These are phyloP conservation scores for Fraxinus greggii DNA, from an alignment of 305 asterid genomes.

Conservation along the genomic window DNA sequence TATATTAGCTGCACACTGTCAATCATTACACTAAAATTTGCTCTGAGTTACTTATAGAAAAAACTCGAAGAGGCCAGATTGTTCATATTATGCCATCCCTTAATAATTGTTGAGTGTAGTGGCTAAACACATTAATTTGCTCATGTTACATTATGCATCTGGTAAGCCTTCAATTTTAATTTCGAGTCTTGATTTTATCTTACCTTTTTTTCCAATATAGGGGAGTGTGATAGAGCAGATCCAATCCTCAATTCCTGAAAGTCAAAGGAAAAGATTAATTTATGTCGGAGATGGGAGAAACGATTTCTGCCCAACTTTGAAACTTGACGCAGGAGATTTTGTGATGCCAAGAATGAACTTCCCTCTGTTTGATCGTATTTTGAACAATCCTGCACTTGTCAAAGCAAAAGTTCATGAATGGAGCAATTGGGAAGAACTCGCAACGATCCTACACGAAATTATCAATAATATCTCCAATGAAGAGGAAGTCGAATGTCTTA, in stretches of 20 bases:
- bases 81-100: neutral
- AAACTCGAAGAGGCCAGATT: neutral
- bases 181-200: neutral
- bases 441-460: conserved; percentile 41
- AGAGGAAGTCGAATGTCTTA: conserved; percentile 21
- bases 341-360: conserved; percentile 68
- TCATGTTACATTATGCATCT: neutral
- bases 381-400: conserved; percentile 36
- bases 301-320: conserved; percentile 73
- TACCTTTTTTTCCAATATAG: conserved; percentile 24
- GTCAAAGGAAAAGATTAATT: conserved; percentile 39
- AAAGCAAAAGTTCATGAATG: conserved; percentile 62
- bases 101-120: neutral
- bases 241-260: conserved; percentile 31
- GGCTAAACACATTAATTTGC: neutral
- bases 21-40: neutral
- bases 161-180: neutral
- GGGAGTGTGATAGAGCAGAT: conserved; percentile 40
- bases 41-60: neutral
- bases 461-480: conserved; percentile 27
- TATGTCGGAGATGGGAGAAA: conserved; percentile 78
- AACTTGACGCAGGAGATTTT: conserved; percentile 54
- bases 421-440: conserved; percentile 64
- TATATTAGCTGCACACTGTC: neutral
- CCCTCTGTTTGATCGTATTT: conserved; percentile 47